phyloP scores from a whole-genome alignment of 495 filamentous ascomycete species.

The Thozetella sp. region DNA sequence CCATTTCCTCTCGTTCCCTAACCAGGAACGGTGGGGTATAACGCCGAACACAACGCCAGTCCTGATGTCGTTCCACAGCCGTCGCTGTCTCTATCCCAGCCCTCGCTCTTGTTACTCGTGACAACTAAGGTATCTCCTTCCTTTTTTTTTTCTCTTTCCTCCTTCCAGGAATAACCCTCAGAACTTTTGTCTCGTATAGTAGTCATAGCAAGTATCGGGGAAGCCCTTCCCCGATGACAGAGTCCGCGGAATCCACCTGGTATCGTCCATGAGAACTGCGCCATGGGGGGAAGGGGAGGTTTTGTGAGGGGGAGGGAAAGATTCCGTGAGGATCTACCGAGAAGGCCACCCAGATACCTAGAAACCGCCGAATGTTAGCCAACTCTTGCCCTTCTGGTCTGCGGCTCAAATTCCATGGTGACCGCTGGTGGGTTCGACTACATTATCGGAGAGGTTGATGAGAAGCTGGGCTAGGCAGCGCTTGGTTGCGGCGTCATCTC shows the following conservation, averaged over 20 bases:
- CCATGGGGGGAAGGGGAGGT: too few relatives aligned
- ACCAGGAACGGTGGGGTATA: background rate
- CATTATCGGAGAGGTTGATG: constrained; percentile 95
- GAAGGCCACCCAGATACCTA: background rate
- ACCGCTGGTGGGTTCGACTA: constrained; percentile 59
- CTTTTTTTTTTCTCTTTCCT: background rate
- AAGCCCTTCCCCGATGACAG: background rate
- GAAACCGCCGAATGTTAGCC: constrained; percentile 1
- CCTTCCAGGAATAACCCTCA: background rate
- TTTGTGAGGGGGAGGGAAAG: too few relatives aligned
- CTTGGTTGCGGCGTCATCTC: constrained; percentile 97
- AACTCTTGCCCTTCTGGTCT: background rate
- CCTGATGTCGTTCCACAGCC: background rate
- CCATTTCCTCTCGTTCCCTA: background rate
- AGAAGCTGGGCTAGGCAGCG: constrained; percentile 94
- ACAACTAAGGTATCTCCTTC: background rate
- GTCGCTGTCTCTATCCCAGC: background rate
- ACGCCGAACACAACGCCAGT: constrained; percentile 1
- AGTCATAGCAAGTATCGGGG: background rate
- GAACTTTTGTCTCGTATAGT: background rate
- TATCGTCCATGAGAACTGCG: background rate
- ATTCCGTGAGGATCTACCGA: background rate
- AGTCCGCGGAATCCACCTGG: background rate
- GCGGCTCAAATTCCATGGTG: constrained; percentile 28
- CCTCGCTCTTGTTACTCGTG: background rate